Conservation (phyloP, 2,329 filamentous ascomycete species). For the Phoma sp. region DNA sequence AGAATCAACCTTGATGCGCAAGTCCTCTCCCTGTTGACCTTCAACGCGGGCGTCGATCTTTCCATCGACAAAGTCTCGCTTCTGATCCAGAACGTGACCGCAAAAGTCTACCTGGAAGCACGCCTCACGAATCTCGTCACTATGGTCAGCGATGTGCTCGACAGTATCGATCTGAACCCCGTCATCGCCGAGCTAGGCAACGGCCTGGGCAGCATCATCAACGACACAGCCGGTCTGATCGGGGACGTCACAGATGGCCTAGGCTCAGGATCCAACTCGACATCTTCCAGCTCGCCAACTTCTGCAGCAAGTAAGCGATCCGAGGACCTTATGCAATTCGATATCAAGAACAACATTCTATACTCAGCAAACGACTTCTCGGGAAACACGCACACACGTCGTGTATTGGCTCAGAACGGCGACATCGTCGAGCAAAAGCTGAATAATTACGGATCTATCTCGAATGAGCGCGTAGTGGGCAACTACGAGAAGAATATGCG, state of each 20-base stretch:
- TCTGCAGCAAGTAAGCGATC: constrained; percentile 34
- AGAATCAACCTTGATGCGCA: constrained; percentile 67
- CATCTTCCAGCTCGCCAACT: constrained; percentile 15
- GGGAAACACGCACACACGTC: constrained; percentile 61
- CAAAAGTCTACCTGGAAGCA: constrained; percentile 65
- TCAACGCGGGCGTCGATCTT: constrained; percentile 67
- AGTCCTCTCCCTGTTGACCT: constrained; percentile 64
- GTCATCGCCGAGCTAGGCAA: constrained; percentile 63
- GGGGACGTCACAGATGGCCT: constrained; percentile 31
- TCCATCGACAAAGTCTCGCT: constrained; percentile 64
- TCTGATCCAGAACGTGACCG: constrained; percentile 64
- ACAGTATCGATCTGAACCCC: constrained; percentile 67
- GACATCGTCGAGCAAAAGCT: constrained; percentile 61
- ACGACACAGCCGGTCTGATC: constrained; percentile 42
- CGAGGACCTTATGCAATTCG: constrained; percentile 50
- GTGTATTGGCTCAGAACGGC: constrained; percentile 62
- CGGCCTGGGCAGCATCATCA: constrained; percentile 57
- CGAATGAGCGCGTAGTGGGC: constrained; percentile 54
- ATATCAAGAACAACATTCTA: constrained; percentile 64
- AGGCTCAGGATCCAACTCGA: constrained; percentile 5
- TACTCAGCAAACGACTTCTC: constrained; percentile 67
- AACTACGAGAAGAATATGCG: constrained; percentile 60
- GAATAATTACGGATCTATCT: constrained; percentile 61
- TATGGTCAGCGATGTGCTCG: constrained; percentile 65
- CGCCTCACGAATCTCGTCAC: constrained; percentile 65